phyloP scores from a whole-genome alignment of 1,284 basidiomycete genomes.

The Mycosarcoma mackinlayi region DNA sequence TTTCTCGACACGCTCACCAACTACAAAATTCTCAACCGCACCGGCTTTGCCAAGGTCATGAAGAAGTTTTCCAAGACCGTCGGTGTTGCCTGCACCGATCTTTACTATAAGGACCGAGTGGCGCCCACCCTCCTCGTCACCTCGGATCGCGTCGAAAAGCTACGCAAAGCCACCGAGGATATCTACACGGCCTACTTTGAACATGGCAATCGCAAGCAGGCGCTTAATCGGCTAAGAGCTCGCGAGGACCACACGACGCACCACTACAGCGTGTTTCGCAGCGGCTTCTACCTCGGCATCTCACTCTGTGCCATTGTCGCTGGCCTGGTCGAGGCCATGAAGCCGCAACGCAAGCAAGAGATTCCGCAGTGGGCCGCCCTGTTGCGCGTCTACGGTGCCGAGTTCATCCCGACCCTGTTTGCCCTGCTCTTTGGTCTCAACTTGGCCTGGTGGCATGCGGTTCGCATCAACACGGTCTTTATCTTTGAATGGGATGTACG shows the following conservation, averaged over 20 bases:
- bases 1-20: conserved; percentile 82
- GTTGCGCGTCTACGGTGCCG: conserved; percentile 81
- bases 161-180: conserved; percentile 75
- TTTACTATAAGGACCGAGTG: conserved; percentile 82
- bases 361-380: conserved; percentile 81
- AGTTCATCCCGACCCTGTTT: conserved; percentile 82
- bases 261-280: conserved; percentile 74
- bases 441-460: conserved; percentile 79
- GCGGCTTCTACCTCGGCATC: conserved; percentile 81
- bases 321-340: conserved; percentile 78
- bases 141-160: conserved; percentile 74
- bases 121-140: conserved; percentile 69
- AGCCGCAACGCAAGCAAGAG: conserved; percentile 72
- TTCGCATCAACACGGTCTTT: conserved; percentile 88
- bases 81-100: conserved; percentile 75
- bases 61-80: conserved; percentile 94
- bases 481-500: conserved; percentile 80
- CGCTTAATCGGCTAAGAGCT: conserved; percentile 76
- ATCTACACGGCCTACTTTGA: conserved; percentile 70
- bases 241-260: conserved; percentile 73
- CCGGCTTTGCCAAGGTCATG: conserved; percentile 84
- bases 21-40: conserved; percentile 78
- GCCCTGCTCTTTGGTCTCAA: conserved; percentile 81
- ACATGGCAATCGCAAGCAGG: conserved; percentile 83
- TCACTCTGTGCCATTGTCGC: conserved; percentile 79